Conservation (phyloP, 2,329 filamentous ascomycete genomes). For the Fusarium sp. region DNA sequence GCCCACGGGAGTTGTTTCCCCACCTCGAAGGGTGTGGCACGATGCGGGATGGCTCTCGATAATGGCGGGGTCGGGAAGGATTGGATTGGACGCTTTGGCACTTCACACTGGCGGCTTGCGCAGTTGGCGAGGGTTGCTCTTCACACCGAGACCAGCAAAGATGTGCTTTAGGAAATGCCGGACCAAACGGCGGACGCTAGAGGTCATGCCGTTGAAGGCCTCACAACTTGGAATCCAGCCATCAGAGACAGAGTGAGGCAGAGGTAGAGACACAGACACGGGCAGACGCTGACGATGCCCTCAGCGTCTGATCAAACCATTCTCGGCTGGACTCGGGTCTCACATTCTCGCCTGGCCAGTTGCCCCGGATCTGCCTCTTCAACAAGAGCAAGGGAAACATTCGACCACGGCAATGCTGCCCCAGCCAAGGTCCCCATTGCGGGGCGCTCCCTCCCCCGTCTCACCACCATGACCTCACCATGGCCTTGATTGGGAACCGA, state of each 20-base stretch:
- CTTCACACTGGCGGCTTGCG: constrained; percentile 6
- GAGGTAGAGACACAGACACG: too few species aligned
- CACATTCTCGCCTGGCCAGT: constrained; percentile 9
- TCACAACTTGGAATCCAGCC: neutral
- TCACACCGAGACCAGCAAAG: constrained; percentile 15
- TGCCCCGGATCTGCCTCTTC: constrained; percentile 24
- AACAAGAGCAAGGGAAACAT: constrained; percentile 28
- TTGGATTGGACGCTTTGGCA: constrained; percentile 25
- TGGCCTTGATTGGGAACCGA: constrained; percentile 26
- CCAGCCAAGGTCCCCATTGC: constrained; percentile 28
- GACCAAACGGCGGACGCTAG: neutral
- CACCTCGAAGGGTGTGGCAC: constrained; percentile 31
- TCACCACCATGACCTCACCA: constrained; percentile 48
- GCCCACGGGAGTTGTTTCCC: constrained; percentile 1
- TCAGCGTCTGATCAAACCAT: constrained; percentile 22
- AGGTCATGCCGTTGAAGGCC: constrained; percentile 10
- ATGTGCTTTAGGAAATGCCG: constrained; percentile 10
- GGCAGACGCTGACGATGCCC: neutral
- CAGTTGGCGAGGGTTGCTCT: constrained; percentile 14
- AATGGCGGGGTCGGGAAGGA: constrained; percentile 37
- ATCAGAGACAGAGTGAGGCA: too few species aligned
- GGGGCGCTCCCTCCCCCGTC: constrained; percentile 29
- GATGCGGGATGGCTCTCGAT: constrained; percentile 39
- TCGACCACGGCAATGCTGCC: constrained; percentile 34
- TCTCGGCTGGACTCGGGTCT: constrained; percentile 39